Evolutionary conservation across 2,329 filamentous ascomycete species (phyloP).

Genomic region (Metarhizium guizhouense): DNA sequence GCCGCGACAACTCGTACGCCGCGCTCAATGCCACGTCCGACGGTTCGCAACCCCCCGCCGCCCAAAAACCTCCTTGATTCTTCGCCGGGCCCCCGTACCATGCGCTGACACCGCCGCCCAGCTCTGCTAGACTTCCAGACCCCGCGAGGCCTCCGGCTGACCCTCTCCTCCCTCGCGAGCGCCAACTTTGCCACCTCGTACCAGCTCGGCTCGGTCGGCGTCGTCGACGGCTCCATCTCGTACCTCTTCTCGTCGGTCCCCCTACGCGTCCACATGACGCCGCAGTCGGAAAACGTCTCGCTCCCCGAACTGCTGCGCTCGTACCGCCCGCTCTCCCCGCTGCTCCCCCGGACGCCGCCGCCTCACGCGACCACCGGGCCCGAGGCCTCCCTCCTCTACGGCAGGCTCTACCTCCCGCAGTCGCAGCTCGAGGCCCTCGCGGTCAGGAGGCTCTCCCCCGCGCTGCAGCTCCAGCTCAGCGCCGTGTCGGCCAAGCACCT

Average conservation of each 20-base stretch:
- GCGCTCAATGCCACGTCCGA: conserved; percentile 75
- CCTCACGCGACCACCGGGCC: conserved; percentile 15
- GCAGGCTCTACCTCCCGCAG: conserved; percentile 71
- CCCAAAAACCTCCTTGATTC: neutral
- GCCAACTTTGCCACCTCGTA: conserved; percentile 94
- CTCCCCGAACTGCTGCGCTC: conserved; percentile 71
- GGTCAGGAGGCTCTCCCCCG: conserved; percentile 66
- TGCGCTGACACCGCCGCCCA: conserved; percentile 25
- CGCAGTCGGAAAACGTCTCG: conserved; percentile 64
- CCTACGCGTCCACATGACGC: conserved; percentile 54
- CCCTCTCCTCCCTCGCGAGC: conserved; percentile 83
- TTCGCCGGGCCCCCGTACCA: conserved; percentile 1
- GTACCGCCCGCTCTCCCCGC: conserved; percentile 68
- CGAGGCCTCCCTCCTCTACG: conserved; percentile 58
- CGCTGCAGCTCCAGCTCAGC: conserved; percentile 70
- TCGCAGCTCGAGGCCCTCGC: conserved; percentile 83
- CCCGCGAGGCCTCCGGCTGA: conserved; percentile 74
- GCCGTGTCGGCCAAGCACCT: conserved; percentile 65
- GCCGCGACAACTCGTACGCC: conserved; percentile 85
- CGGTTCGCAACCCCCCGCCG: conserved; percentile 41
- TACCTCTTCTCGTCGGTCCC: conserved; percentile 90
- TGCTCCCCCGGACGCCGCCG: conserved; percentile 22
- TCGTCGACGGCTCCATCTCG: conserved; percentile 93
- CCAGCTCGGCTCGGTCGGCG: conserved; percentile 76
- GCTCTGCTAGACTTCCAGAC: conserved; percentile 83